A percentile compares a stretch with the other conserved stretches of the same genome.
phyloP scores from a whole-genome alignment of 176 grass and related monocot species.

The Stipa capillata region DNA sequence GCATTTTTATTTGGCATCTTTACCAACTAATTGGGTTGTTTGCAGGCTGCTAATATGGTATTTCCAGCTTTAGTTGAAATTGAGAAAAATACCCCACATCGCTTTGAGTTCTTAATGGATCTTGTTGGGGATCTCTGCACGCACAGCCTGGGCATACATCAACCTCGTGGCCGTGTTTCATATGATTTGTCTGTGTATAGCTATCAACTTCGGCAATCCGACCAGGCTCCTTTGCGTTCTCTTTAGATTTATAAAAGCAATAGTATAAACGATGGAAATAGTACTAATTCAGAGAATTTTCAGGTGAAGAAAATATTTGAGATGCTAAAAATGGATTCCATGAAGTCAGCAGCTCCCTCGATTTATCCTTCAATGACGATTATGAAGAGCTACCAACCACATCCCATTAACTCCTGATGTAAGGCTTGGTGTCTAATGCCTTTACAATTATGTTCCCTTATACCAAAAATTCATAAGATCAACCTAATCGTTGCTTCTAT shows the following conservation, averaged over 20 bases:
- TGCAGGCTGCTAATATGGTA: slow-evolving; percentile 83
- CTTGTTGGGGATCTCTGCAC: too few relatives aligned
- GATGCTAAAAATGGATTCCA: too few relatives aligned
- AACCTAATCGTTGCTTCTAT: not conserved
- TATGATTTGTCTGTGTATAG: slow-evolving; percentile 78
- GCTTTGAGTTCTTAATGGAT: too few relatives aligned
- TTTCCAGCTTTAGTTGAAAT: too few relatives aligned
- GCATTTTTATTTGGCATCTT: not conserved
- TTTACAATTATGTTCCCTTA: not conserved
- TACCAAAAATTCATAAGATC: not conserved
- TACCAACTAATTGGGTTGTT: slow-evolving; percentile 17
- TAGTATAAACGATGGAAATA: not conserved
- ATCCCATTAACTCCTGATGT: slow-evolving; percentile 76
- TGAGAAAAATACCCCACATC: slow-evolving; percentile 84
- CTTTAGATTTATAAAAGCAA: not conserved
- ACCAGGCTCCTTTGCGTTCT: slow-evolving; percentile 49
- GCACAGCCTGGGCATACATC: slow-evolving; percentile 86
- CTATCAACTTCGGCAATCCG: too few relatives aligned
- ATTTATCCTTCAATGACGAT: too few relatives aligned
- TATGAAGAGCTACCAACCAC: slow-evolving; percentile 93
- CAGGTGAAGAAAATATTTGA: slow-evolving; percentile 94
- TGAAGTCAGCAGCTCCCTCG: too few relatives aligned
- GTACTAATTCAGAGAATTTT: slow-evolving; percentile 20
- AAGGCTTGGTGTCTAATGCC: slow-evolving; percentile 14
- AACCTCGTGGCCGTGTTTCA: slow-evolving; percentile 78